Conservation (phyloP, 495 filamentous ascomycete genomes). For the Podospora sp. region DNA sequence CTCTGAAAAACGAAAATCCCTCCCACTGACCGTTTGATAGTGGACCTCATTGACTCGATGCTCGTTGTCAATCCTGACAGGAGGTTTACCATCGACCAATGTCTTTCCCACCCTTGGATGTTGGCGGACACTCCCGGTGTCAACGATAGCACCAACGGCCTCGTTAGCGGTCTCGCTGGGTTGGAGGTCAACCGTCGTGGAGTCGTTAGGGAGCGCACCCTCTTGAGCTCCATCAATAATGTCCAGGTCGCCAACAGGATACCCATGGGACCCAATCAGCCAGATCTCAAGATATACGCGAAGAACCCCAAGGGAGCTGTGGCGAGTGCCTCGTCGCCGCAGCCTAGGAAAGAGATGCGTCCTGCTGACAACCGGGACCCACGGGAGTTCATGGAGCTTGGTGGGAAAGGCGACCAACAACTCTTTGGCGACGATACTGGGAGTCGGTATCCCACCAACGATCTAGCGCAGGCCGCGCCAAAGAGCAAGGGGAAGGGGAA, state of each 20-base stretch:
- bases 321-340: slow-evolving; percentile 22
- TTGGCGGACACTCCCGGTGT: slow-evolving; percentile 56
- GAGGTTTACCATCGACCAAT: slow-evolving; percentile 85
- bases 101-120: slow-evolving; percentile 90
- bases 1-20: not conserved
- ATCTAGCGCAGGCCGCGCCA: slow-evolving; percentile 35
- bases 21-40: slow-evolving; percentile 35
- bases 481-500: slow-evolving; percentile 38
- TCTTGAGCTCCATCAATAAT: slow-evolving; percentile 81
- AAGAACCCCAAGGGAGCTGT: slow-evolving; percentile 62
- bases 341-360: slow-evolving; percentile 52
- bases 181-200: slow-evolving; percentile 87
- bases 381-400: slow-evolving; percentile 76
- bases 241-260: slow-evolving; percentile 68
- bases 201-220: slow-evolving; percentile 75
- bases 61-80: slow-evolving; percentile 81
- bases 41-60: slow-evolving; percentile 96
- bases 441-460: slow-evolving; percentile 49
- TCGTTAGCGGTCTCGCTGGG: slow-evolving; percentile 77
- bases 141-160: slow-evolving; percentile 88
- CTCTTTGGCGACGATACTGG: slow-evolving; percentile 67
- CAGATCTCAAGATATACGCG: slow-evolving; percentile 73
- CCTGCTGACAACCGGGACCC: slow-evolving; percentile 67
- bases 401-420: slow-evolving; percentile 78
- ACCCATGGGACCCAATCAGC: slow-evolving; percentile 51